Evolutionary conservation across 495 filamentous ascomycete genomes (phyloP), one percentile per base, ranked within the genome.

Genomic region (Pyrenula aspistea): DNA sequence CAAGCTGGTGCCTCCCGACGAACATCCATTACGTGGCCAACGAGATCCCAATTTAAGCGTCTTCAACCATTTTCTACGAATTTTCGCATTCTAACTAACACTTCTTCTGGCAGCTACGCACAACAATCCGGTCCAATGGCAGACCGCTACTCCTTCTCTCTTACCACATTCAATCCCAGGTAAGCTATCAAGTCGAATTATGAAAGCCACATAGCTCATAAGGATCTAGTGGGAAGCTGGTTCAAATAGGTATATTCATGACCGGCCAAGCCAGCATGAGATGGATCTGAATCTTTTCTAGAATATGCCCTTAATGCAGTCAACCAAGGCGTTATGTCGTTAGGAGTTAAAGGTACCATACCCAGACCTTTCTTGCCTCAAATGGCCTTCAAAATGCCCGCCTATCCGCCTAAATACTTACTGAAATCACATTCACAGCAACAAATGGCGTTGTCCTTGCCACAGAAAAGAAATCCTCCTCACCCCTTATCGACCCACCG

Each of bases 141-240:
- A 62, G 94, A 99, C 75, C 82, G 94, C 77, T 99, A 99, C 72
- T 96, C 93, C 51, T 99, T 97, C 85, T 97, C 94, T 47, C 80
- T 99, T 65, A 99, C 93, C 53, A 99, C 93, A 57, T 99, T 99
- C 85, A 97, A 93, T 62, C 93, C 93, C 64, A 98, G 92, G 93
- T 95, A 90, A 77, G 80, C 49, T 31, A 21, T 25, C 19, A 12
- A 22, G 3, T 19, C 42, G 4, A 10, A 10, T 20, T 21, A 8
- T 10, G n/a, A n/a, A n/a, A n/a, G n/a, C n/a, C n/a, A n/a, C n/a
- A n/a, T n/a, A n/a, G n/a, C n/a, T n/a, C n/a, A n/a, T n/a, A n/a
- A n/a, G n/a, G n/a, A n/a, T n/a, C 56, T 59, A 95, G 91, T 76
- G 91, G 91, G 65, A 96, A 96, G 77, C 85, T 96, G 73, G 91